These are phyloP conservation scores for Sugiyamaella paludigena DNA, from an alignment of 1,139 yeast species.

Conservation along the genomic window DNA sequence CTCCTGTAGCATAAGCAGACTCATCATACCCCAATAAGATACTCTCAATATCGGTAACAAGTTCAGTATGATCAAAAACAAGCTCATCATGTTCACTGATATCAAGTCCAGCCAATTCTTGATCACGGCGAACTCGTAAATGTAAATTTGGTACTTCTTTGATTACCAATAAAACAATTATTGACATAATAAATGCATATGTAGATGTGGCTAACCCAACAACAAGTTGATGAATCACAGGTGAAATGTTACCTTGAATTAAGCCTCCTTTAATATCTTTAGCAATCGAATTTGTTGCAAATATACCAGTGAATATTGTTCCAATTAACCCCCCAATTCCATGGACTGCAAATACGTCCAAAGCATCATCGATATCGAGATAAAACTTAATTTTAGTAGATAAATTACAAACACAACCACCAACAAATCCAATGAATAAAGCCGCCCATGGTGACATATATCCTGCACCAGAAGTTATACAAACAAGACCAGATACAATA, in stretches of 20 bases:
- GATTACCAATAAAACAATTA: slow-evolving; percentile 44
- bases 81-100: slow-evolving; percentile 54
- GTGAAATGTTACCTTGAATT: slow-evolving; percentile 49
- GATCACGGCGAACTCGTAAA: slow-evolving; percentile 42
- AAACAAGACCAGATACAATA: slow-evolving; percentile 41
- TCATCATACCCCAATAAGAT: background rate
- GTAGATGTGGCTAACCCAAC: slow-evolving; percentile 45
- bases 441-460: slow-evolving; percentile 40
- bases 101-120: slow-evolving; percentile 52
- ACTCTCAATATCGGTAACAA: slow-evolving; percentile 8
- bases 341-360: slow-evolving; percentile 40
- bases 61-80: slow-evolving; percentile 42
- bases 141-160: slow-evolving; percentile 51
- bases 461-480: slow-evolving; percentile 44
- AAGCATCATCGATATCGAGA: slow-evolving; percentile 39
- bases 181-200: slow-evolving; percentile 44
- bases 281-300: slow-evolving; percentile 29
- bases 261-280: slow-evolving; percentile 44
- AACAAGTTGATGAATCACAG: slow-evolving; percentile 49
- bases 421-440: slow-evolving; percentile 36
- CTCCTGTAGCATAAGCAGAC: no score
- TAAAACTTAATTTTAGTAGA: slow-evolving; percentile 40
- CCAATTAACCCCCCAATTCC: slow-evolving; percentile 40
- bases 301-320: slow-evolving; percentile 37
- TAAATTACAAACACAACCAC: slow-evolving; percentile 38